Conservation (phyloP, 75 land plant genomes). For the Sequoiadendron giganteum region DNA sequence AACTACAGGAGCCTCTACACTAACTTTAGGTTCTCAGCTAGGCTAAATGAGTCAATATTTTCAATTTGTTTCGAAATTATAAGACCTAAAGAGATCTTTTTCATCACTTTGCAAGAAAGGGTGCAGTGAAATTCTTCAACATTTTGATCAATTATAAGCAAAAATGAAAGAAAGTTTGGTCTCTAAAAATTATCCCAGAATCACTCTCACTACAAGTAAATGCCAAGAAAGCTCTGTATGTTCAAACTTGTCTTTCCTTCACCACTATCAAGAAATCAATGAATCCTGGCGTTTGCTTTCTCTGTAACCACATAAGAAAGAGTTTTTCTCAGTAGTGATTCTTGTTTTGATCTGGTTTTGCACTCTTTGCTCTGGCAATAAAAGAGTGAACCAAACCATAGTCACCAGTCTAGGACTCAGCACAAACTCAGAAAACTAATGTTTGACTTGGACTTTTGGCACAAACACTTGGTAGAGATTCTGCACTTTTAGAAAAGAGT, state of each 20-base stretch:
- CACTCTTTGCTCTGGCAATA: conserved; percentile 66
- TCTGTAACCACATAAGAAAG: conserved; percentile 56
- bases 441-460: too few species aligned
- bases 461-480: conserved; percentile 74
- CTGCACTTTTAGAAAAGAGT: conserved; percentile 79
- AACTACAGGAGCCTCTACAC: conserved; percentile 51
- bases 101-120: conserved; percentile 30
- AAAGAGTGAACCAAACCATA: conserved; percentile 41
- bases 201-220: conserved; percentile 68
- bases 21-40: conserved; percentile 62
- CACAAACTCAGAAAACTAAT: too few species aligned
- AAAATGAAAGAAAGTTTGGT: conserved; percentile 38
- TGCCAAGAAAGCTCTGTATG: background rate
- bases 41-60: conserved; percentile 28
- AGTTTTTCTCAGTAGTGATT: conserved; percentile 47
- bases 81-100: conserved; percentile 69
- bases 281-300: conserved; percentile 34
- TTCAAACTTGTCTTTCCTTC: conserved; percentile 23
- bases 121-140: conserved; percentile 41
- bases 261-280: conserved; percentile 25
- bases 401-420: too few species aligned
- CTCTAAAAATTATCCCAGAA: conserved; percentile 63
- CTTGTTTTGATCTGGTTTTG: conserved; percentile 17
- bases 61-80: conserved; percentile 68
- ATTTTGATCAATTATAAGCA: conserved; percentile 58